Evolutionary conservation across 2,329 filamentous ascomycete genomes (phyloP).

Genomic region (Periglandula ipomoeae): DNA sequence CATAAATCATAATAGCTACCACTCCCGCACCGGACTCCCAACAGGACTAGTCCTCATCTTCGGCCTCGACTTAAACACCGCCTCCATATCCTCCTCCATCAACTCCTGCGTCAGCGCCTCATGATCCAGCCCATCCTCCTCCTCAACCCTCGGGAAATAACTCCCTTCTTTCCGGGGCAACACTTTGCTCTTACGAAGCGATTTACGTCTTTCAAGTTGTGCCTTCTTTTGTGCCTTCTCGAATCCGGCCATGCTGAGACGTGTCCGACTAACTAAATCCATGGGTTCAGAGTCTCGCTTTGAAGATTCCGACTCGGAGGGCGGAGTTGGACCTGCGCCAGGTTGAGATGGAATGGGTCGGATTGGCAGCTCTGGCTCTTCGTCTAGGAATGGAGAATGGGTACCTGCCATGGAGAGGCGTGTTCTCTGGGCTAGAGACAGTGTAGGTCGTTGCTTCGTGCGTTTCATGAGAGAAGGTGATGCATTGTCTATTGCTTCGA

Average conservation of each 20-base stretch:
- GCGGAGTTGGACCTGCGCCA: not conserved
- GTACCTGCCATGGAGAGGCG: conserved; percentile 67
- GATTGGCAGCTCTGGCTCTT: conserved; percentile 18
- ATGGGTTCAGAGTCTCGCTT: conserved; percentile 19
- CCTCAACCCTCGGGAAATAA: conserved; percentile 39
- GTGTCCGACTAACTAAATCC: conserved; percentile 47
- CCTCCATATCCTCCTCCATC: conserved; percentile 70
- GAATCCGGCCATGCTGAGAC: conserved; percentile 52
- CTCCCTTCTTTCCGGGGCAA: conserved; percentile 30
- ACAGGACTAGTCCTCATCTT: conserved; percentile 69
- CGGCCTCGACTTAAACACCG: conserved; percentile 77
- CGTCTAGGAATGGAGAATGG: conserved; percentile 27
- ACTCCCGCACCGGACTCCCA: conserved; percentile 35
- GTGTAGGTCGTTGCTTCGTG: conserved; percentile 38
- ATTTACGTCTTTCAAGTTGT: conserved; percentile 46
- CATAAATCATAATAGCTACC: conserved; percentile 7
- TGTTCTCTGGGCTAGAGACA: conserved; percentile 69
- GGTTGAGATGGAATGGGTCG: conserved; percentile 5
- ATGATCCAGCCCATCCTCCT: conserved; percentile 30
- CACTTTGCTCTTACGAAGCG: conserved; percentile 35
- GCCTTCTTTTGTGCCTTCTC: conserved; percentile 53
- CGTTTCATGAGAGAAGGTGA: conserved; percentile 50
- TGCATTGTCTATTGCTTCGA: conserved; percentile 43
- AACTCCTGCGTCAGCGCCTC: conserved; percentile 56
- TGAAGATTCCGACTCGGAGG: not conserved